Percentiles rank a stretch among this genome's conserved stretches.
phyloP scores from a whole-genome alignment of 1,284 basidiomycete genomes.

The Chondrostereum purpureum region DNA sequence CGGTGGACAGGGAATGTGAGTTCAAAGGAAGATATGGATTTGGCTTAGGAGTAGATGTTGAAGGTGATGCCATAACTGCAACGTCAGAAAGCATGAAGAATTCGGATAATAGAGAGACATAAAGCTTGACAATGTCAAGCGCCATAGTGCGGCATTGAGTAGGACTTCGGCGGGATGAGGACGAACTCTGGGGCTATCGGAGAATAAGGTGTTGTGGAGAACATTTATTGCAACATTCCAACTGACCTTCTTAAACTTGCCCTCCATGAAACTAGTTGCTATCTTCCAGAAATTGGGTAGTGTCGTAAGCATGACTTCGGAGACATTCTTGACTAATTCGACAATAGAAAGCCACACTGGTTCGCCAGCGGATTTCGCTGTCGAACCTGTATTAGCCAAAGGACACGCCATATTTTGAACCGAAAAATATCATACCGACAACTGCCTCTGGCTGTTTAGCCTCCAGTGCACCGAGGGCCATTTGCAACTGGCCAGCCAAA shows the following conservation, averaged over 20 bases:
- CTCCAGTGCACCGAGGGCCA: slow-evolving; percentile 52
- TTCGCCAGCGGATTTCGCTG: slow-evolving; percentile 58
- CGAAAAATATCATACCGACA: slow-evolving; percentile 44
- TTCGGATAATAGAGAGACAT: slow-evolving; percentile 80
- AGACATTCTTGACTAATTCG: slow-evolving; percentile 65
- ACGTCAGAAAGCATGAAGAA: slow-evolving; percentile 87
- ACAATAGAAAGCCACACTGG: slow-evolving; percentile 80
- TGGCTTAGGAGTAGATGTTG: slow-evolving; percentile 16
- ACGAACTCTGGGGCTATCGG: no score
- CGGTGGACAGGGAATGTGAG: slow-evolving; percentile 79
- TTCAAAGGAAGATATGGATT: slow-evolving; percentile 54
- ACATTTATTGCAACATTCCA: no score
- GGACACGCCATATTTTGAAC: no score
- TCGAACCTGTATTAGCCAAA: no score
- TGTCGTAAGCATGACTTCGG: slow-evolving; percentile 62
- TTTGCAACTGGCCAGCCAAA: slow-evolving; percentile 50
- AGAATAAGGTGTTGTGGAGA: no score
- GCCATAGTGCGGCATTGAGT: slow-evolving; percentile 88
- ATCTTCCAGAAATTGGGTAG: slow-evolving; percentile 95
- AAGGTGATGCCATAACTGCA: slow-evolving; percentile 45
- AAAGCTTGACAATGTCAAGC: slow-evolving; percentile 83
- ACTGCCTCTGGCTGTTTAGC: slow-evolving; percentile 56
- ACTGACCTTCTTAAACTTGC: slow-evolving; percentile 77
- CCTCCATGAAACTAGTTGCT: slow-evolving; percentile 85
- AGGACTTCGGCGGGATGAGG: slow-evolving; percentile 62